These are phyloP conservation scores for Sporothrix humicola DNA, from an alignment of 2,329 filamentous ascomycete species.

Conservation along the genomic window DNA sequence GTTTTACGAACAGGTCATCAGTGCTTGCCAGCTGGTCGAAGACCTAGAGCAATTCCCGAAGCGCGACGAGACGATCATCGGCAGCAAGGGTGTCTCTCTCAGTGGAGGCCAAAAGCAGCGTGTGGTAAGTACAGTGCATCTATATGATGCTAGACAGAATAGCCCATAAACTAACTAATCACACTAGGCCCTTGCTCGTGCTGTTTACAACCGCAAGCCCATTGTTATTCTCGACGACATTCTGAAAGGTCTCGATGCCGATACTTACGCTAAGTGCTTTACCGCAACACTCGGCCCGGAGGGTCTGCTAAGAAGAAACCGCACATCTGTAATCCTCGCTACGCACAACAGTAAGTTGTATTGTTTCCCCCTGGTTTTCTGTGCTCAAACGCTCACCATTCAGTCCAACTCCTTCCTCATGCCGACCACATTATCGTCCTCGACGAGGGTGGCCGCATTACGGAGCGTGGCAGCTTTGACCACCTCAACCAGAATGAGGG, in stretches of 20 bases:
- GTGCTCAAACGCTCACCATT: background rate
- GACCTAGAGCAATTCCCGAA: slow-evolving; percentile 40
- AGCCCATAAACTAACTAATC: background rate
- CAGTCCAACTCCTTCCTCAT: slow-evolving; percentile 33
- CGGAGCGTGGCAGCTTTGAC: slow-evolving; percentile 34
- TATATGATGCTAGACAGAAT: too few species aligned
- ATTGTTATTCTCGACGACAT: slow-evolving; percentile 37
- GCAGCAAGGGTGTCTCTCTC: slow-evolving; percentile 42
- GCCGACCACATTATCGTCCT: slow-evolving; percentile 36
- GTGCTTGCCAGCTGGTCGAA: slow-evolving; percentile 41
- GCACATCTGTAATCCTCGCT: slow-evolving; percentile 32
- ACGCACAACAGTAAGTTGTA: slow-evolving; percentile 34
- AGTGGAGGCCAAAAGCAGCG: slow-evolving; percentile 45
- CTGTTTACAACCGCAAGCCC: slow-evolving; percentile 47
- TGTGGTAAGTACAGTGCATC: slow-evolving; percentile 36
- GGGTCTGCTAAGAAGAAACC: slow-evolving; percentile 31
- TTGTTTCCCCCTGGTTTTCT: too few species aligned
- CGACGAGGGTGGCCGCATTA: slow-evolving; percentile 33
- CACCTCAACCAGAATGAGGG: slow-evolving; percentile 37
- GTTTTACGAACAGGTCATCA: slow-evolving; percentile 42
- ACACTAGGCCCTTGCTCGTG: slow-evolving; percentile 51
- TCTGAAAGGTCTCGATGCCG: slow-evolving; percentile 35
- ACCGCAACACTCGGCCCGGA: slow-evolving; percentile 30
- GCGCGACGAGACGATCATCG: slow-evolving; percentile 41
- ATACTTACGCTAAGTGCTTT: slow-evolving; percentile 33